phyloP scores from a whole-genome alignment of 257 asterid genomes.

The Nicotiana noctiflora region DNA sequence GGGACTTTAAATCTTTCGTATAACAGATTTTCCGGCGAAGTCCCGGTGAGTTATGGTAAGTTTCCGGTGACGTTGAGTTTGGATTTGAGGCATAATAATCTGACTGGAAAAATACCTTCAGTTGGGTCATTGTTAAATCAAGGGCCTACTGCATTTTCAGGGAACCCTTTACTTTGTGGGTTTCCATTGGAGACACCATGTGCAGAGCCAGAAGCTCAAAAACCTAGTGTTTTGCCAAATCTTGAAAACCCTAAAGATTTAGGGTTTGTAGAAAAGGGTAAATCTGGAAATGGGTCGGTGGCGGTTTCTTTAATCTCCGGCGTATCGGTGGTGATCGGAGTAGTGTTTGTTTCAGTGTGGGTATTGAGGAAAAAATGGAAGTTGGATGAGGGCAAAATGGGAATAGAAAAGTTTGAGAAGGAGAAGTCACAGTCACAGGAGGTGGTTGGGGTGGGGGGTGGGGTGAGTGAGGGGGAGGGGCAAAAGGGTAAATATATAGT shows the following conservation, averaged over 20 bases:
- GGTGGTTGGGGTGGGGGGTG: conserved; percentile 15
- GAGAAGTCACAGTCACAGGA: conserved; percentile 23
- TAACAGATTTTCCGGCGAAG: conserved; percentile 65
- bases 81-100: conserved; percentile 63
- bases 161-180: conserved; percentile 81
- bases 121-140: conserved; percentile 79
- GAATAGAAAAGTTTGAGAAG: conserved; percentile 23
- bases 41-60: conserved; percentile 66
- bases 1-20: conserved; percentile 82
- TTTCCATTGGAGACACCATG: conserved; percentile 64
- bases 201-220: conserved; percentile 48
- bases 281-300: conserved; percentile 33
- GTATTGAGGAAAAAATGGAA: conserved; percentile 50
- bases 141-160: conserved; percentile 95
- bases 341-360: conserved; percentile 52
- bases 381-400: conserved; percentile 29
- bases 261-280: conserved; percentile 29
- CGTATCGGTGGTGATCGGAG: conserved; percentile 41
- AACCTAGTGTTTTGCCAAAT: conserved; percentile 37
- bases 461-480: conserved; percentile 43
- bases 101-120: conserved; percentile 79
- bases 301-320: conserved; percentile 57
- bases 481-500: conserved; percentile 71
- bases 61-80: conserved; percentile 77
- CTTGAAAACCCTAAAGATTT: conserved; percentile 40